Base-by-base conservation (phyloP, 116 monocot species). In the Zostera marina region DNA sequence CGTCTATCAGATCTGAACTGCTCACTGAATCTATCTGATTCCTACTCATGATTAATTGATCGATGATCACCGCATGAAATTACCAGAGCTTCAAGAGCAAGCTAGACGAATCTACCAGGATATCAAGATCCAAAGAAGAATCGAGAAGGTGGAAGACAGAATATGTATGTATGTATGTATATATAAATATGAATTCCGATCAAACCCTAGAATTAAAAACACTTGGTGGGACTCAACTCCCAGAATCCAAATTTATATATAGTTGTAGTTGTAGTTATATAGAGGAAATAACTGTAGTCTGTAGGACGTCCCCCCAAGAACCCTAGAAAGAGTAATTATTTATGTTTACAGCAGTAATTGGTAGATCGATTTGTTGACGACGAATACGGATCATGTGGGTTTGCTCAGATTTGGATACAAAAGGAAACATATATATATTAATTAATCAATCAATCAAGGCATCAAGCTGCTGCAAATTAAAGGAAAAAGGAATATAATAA, bases 1-100 rank as follows among this genome's bases (percentile, higher is more conserved):
- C 76, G 45, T 77, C 87, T 42, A 82, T 82, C 61, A 87, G 74
- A 42, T 67, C 64, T 59, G 72, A 51, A 47, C 63, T 63, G 53
- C 85, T 69, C 39, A 66, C 47, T 43, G 74, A 72, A 42, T 60
- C 77, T 39, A 71, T 64, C 9, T 60, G 68, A 60, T 58, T 78
- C 63, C 66, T 81, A 53, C 66, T 77, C 88, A 88, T 88, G 48
- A 42, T 62, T 66, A 22, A 42, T 9, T n/a, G 17, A 47, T 21
- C 10, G 48, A 47, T 22, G 44, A 32, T 17, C 17, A 52, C 52
- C 19, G 7, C 39, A 38, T 41, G 40, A 43, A 41, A n/a, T n/a
- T 14, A 12, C 48, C 17, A n/a, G 15, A n/a, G 13, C 48, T 17
- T 48, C 5, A 32, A 32, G 32, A 32, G 5, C 32, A 32, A 32